Percentiles rank a stretch among this genome's conserved stretches.
Evolutionary conservation across 164 flowering plant species (phyloP).

Genomic region (Stephania cephalantha): DNA sequence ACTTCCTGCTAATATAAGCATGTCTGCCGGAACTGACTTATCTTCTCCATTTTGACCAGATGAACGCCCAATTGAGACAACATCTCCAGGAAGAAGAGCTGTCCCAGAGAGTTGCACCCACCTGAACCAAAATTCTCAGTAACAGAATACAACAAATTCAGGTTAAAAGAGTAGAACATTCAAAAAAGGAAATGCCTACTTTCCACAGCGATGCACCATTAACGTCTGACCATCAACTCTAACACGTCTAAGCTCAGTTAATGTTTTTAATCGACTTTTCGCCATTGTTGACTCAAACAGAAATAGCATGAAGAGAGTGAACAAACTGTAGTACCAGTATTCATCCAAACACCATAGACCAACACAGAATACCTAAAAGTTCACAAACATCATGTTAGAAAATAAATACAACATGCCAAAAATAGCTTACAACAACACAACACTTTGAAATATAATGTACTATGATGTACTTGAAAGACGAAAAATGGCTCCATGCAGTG

Average conservation of each 20-base stretch:
- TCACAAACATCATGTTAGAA: neutral
- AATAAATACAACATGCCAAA: neutral
- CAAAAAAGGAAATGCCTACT: slow-evolving; percentile 43
- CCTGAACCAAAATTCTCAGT: slow-evolving; percentile 34
- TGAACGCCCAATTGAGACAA: slow-evolving; percentile 89
- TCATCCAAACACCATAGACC: slow-evolving; percentile 99
- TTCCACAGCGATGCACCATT: slow-evolving; percentile 95
- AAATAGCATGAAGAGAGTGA: slow-evolving; percentile 94
- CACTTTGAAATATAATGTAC: slow-evolving; percentile 25
- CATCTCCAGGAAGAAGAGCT: slow-evolving; percentile 94
- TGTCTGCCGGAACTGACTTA: slow-evolving; percentile 92
- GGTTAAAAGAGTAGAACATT: neutral
- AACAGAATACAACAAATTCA: slow-evolving; percentile 4
- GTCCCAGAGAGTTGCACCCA: slow-evolving; percentile 90
- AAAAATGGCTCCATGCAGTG: slow-evolving; percentile 97
- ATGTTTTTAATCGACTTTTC: slow-evolving; percentile 84
- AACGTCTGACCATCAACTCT: slow-evolving; percentile 81
- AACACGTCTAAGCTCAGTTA: slow-evolving; percentile 92
- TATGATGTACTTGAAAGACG: slow-evolving; percentile 75
- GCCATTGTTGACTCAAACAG: slow-evolving; percentile 99
- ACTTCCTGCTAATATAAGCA: slow-evolving; percentile 95
- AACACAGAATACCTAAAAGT: slow-evolving; percentile 84
- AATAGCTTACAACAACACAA: neutral
- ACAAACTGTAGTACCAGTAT: slow-evolving; percentile 97
- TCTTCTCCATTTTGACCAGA: slow-evolving; percentile 81